These are phyloP conservation scores for Cercophora newfieldiana DNA, from an alignment of 495 filamentous ascomycete genomes.

Conservation along the genomic window DNA sequence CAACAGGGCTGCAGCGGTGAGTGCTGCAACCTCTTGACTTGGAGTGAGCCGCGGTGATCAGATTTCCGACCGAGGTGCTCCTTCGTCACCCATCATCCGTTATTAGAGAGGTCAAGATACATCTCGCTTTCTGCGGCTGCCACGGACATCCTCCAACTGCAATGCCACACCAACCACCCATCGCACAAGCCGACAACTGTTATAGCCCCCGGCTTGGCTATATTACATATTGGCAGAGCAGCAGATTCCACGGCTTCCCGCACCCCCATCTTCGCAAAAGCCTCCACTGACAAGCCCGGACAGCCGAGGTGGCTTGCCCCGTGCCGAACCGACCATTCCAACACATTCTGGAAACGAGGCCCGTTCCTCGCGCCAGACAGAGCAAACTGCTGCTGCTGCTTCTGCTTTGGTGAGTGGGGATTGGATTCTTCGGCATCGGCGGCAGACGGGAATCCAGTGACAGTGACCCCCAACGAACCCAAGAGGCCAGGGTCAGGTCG, in stretches of 20 bases:
- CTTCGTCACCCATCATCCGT: not conserved
- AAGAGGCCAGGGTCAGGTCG: not conserved
- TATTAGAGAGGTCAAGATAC: not conserved
- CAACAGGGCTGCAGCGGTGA: not conserved
- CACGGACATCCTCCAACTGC: not conserved
- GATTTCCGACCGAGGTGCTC: not conserved
- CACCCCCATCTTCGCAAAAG: not conserved
- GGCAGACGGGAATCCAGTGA: not conserved
- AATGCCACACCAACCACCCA: not conserved
- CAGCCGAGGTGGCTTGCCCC: conserved; percentile 5
- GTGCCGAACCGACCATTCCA: not conserved
- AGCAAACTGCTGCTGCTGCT: too few species aligned
- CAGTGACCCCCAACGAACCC: not conserved
- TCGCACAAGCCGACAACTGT: conserved; percentile 2
- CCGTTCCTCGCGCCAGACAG: too few species aligned
- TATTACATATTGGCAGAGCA: not conserved
- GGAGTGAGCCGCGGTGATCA: too few species aligned
- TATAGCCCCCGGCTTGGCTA: not conserved
- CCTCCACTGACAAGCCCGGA: conserved; percentile 4
- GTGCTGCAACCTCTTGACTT: too few species aligned
- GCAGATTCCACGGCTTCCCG: not conserved
- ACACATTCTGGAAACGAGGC: not conserved
- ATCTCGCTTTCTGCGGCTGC: not conserved
- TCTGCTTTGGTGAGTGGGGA: not conserved
- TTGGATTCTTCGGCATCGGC: not conserved